These are phyloP conservation scores for Russula earlei DNA, from an alignment of 768 basidiomycete species.

Conservation along the genomic window DNA sequence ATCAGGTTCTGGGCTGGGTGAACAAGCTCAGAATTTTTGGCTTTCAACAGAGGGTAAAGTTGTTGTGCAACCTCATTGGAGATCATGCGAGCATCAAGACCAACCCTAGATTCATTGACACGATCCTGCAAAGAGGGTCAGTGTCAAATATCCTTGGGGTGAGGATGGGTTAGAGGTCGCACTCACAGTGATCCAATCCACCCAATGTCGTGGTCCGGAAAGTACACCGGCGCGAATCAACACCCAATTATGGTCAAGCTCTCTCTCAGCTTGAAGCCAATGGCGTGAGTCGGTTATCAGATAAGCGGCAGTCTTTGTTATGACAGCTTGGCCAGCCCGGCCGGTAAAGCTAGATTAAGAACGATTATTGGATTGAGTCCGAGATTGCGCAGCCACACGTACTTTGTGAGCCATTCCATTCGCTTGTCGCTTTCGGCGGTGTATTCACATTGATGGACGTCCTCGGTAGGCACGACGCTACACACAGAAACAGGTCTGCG, in stretches of 20 bases:
- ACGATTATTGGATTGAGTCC: too few relatives aligned
- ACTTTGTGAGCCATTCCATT: constrained; percentile 68
- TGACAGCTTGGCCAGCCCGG: constrained; percentile 42
- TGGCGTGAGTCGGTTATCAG: too few relatives aligned
- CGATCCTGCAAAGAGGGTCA: constrained; percentile 30
- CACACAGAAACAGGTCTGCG: not conserved
- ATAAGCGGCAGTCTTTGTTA: too few relatives aligned
- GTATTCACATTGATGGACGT: constrained; percentile 79
- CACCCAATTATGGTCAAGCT: too few relatives aligned
- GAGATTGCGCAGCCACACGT: too few relatives aligned
- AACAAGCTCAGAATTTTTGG: constrained; percentile 53
- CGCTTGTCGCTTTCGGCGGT: constrained; percentile 71
- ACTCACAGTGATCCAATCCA: constrained; percentile 49
- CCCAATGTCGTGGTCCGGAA: constrained; percentile 64
- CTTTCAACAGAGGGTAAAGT: constrained; percentile 45
- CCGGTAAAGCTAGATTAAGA: too few relatives aligned
- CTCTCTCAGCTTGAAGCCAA: too few relatives aligned
- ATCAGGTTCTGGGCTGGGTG: constrained; percentile 80
- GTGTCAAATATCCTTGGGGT: not conserved
- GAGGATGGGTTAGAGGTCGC: not conserved
- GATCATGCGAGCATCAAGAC: constrained; percentile 79
- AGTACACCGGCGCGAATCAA: too few relatives aligned
- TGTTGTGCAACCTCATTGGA: constrained; percentile 59
- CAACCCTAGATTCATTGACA: too few relatives aligned
- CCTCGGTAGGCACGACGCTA: constrained; percentile 70